A percentile compares a stretch with the other conserved stretches of the same genome.
phyloP scores from a whole-genome alignment of 306 rosid genomes.

The Trifolium pratense region DNA sequence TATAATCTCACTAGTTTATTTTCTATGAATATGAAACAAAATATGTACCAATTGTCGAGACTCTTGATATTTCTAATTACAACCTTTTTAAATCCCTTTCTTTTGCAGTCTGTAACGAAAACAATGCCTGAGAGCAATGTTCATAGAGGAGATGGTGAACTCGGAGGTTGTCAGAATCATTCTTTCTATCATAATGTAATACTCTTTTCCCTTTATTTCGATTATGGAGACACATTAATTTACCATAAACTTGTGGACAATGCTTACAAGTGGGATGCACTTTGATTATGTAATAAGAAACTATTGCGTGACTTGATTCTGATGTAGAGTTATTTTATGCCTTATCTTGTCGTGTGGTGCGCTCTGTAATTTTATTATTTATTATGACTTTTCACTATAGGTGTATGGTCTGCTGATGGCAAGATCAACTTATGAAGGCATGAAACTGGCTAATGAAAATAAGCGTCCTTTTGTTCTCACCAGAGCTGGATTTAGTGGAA shows the following conservation, averaged over 20 bases:
- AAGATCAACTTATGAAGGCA: constrained; percentile 90
- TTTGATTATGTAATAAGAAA: constrained; percentile 34
- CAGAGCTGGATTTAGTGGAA: constrained; percentile 92
- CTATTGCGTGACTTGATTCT: constrained; percentile 33
- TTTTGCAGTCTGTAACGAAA: constrained; percentile 75
- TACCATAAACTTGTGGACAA: constrained; percentile 28
- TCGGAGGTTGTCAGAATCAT: constrained; percentile 89
- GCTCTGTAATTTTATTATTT: constrained; percentile 34
- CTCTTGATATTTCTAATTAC: constrained; percentile 25
- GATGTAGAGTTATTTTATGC: constrained; percentile 15
- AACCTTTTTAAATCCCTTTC: constrained; percentile 12
- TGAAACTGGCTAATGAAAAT: constrained; percentile 69
- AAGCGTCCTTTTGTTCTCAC: constrained; percentile 97
- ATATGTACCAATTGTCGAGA: constrained; percentile 23
- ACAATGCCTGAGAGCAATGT: constrained; percentile 91
- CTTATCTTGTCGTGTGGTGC: constrained; percentile 8
- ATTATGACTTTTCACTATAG: constrained; percentile 50
- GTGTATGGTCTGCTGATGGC: constrained; percentile 93
- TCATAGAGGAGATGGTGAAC: constrained; percentile 87
- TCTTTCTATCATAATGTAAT: constrained; percentile 88
- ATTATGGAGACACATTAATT: constrained; percentile 20
- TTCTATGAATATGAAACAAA: background rate
- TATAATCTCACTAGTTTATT: background rate
- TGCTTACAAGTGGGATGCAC: constrained; percentile 22
- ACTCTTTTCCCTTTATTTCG: constrained; percentile 41